Percentiles rank a stretch among this genome's conserved stretches.
These are phyloP conservation scores for Grigorovia yakushimaensis DNA, from an alignment of 805 yeast genomes.

Conservation along the genomic window DNA sequence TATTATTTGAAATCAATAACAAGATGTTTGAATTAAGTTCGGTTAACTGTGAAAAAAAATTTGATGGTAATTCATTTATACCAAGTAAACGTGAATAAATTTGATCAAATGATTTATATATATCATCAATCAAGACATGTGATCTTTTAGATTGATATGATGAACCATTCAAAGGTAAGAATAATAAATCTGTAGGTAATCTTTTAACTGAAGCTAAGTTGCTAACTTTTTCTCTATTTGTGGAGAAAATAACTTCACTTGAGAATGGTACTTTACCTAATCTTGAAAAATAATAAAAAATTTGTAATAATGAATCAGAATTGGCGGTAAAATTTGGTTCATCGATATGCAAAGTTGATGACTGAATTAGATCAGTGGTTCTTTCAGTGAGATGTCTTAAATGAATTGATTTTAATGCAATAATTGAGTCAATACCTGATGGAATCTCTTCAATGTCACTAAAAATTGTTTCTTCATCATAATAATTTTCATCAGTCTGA, in stretches of 20 bases:
- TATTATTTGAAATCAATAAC: slow-evolving; percentile 19
- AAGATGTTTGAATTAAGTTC: slow-evolving; percentile 15
- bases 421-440: slow-evolving; percentile 17
- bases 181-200: slow-evolving; percentile 11
- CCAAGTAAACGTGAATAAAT: slow-evolving; percentile 22
- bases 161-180: slow-evolving; percentile 23
- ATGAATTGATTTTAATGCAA: slow-evolving; percentile 29
- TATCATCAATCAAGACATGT: slow-evolving; percentile 12
- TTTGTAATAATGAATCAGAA: slow-evolving; percentile 25
- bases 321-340: slow-evolving; percentile 21
- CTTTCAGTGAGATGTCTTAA: slow-evolving; percentile 54
- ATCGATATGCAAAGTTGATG: slow-evolving; percentile 35
- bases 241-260: slow-evolving; percentile 44
- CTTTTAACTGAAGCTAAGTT: slow-evolving; percentile 14
- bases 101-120: slow-evolving; percentile 20
- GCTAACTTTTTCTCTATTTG: slow-evolving; percentile 22
- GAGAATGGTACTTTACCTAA: slow-evolving; percentile 45
- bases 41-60: slow-evolving; percentile 17
- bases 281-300: slow-evolving; percentile 30
- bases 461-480: slow-evolving; percentile 12
- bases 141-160: slow-evolving; percentile 14
- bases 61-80: slow-evolving; percentile 22
- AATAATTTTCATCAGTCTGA: slow-evolving; percentile 7
- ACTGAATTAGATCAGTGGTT: slow-evolving; percentile 60
- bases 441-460: slow-evolving; percentile 15